Percentiles rank a stretch among this genome's conserved stretches.
These are phyloP conservation scores for Planoprotostelium fungivorum DNA, from an alignment of 78 protist species.

Conservation along the genomic window DNA sequence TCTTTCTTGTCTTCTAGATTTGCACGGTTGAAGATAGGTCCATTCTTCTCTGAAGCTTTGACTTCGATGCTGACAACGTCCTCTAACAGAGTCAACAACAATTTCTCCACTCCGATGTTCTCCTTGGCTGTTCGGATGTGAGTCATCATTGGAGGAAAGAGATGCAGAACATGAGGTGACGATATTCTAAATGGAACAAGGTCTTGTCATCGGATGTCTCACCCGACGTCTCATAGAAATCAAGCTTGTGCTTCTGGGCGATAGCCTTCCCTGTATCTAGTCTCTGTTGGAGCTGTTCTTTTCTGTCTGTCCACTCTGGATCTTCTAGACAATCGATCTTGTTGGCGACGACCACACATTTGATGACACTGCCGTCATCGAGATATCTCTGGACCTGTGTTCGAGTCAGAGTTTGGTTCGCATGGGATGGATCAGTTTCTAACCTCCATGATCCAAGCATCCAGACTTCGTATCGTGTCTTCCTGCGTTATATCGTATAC, in stretches of 20 bases:
- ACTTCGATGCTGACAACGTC: not conserved
- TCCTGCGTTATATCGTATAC: conserved; percentile 56
- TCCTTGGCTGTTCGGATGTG: not conserved
- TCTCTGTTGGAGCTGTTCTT: not conserved
- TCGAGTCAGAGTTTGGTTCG: not conserved
- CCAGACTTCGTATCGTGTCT: conserved; percentile 22
- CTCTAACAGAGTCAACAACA: not conserved
- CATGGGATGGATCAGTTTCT: not conserved
- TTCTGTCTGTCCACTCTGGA: not conserved
- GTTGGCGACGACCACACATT: not conserved
- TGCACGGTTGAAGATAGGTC: not conserved
- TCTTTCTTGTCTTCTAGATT: not conserved
- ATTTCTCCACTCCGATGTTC: not conserved
- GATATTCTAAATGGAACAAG: not conserved
- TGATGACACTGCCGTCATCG: not conserved
- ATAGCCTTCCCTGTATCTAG: not conserved
- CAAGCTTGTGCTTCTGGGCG: not conserved
- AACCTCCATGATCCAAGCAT: conserved; percentile 49
- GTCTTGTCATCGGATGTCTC: too few species aligned
- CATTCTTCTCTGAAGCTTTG: not conserved
- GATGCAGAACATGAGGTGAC: not conserved
- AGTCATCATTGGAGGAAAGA: not conserved
- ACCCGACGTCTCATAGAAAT: not conserved
- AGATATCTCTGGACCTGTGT: not conserved
- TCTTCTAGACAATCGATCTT: not conserved